Evolutionary conservation across 2,329 filamentous ascomycete genomes (phyloP).

Genomic region (Scortechinia acanthostroma): DNA sequence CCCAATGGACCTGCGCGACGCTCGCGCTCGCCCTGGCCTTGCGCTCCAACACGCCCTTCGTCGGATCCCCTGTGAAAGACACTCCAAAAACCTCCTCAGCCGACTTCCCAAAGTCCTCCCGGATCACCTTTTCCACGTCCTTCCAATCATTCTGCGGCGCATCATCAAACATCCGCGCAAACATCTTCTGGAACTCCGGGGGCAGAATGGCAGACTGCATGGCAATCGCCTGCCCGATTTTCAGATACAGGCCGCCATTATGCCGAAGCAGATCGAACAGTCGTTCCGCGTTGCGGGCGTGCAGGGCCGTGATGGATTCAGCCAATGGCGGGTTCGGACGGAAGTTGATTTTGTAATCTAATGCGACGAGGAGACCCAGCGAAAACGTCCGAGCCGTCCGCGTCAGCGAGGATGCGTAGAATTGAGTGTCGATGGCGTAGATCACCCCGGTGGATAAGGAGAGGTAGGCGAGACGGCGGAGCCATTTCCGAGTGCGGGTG

Average conservation of each 20-base stretch:
- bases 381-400: conserved; percentile 78
- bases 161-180: conserved; percentile 93
- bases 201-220: conserved; percentile 95
- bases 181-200: conserved; percentile 93
- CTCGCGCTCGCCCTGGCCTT: conserved; percentile 71
- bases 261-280: conserved; percentile 73
- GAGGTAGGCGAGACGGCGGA: conserved; percentile 63
- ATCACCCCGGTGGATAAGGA: conserved; percentile 48
- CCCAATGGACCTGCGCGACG: conserved; percentile 96
- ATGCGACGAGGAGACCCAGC: conserved; percentile 70
- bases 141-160: conserved; percentile 87
- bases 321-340: conserved; percentile 69
- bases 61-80: conserved; percentile 66
- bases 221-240: conserved; percentile 95
- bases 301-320: conserved; percentile 69
- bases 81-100: conserved; percentile 90
- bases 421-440: conserved; percentile 64
- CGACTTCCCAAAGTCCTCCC: conserved; percentile 79
- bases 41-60: conserved; percentile 57
- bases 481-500: conserved; percentile 65
- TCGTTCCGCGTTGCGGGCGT: conserved; percentile 75
- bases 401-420: conserved; percentile 73
- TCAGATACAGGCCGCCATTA: conserved; percentile 91
- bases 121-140: conserved; percentile 77
- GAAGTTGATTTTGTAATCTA: conserved; percentile 98